A percentile compares a stretch with the other conserved stretches of the same genome.
Evolutionary conservation across 306 rosid species (phyloP).

Genomic region (Casuarina cunninghamiana): DNA sequence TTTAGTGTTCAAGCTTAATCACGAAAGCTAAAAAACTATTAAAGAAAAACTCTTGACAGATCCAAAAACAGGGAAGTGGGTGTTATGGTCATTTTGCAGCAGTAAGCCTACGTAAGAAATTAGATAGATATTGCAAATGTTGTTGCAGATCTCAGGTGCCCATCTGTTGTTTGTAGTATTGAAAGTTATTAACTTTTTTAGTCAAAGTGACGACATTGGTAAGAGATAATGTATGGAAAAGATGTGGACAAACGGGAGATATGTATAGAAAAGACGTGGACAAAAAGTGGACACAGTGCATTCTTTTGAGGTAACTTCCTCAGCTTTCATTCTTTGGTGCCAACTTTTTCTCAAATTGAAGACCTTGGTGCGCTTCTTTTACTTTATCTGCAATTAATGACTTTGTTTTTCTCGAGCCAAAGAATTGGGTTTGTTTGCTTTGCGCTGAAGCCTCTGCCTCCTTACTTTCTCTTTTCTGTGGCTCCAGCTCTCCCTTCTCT

Average conservation of each 20-base stretch:
- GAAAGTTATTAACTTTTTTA: no score
- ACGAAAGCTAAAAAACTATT: neutral
- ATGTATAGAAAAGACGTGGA: no score
- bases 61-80: no score
- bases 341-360: neutral
- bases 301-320: neutral
- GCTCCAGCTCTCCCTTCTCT: neutral
- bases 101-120: no score
- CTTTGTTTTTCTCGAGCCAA: neutral
- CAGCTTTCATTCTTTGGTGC: neutral
- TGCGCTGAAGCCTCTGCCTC: slow-evolving; percentile 29
- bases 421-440: slow-evolving; percentile 12
- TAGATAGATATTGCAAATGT: no score
- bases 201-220: no score
- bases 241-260: no score
- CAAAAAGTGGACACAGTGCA: no score
- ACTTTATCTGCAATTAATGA: slow-evolving; percentile 24
- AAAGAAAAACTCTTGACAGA: neutral
- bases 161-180: neutral
- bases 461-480: neutral
- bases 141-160: neutral
- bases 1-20: slow-evolving; percentile 1
- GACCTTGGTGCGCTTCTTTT: neutral
- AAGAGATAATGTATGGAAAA: no score
- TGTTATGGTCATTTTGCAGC: no score